Evolutionary conservation across 176 grass and related monocot genomes (phyloP).

Genomic region (Secale cereale): DNA sequence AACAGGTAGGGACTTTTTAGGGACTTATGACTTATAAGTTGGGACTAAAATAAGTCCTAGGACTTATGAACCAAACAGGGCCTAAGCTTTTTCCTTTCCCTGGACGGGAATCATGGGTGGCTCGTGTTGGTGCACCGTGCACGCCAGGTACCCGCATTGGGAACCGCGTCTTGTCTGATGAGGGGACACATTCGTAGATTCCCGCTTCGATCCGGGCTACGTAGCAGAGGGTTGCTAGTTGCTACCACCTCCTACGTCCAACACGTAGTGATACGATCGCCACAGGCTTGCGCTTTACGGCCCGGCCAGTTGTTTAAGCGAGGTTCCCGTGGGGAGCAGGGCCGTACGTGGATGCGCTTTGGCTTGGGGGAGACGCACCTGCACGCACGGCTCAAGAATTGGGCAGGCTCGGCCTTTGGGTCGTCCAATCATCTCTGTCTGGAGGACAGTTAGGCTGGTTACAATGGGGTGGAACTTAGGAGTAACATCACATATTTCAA

Average conservation of each 20-base stretch:
- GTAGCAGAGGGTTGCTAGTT: no score
- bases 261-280: neutral
- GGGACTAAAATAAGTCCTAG: no score
- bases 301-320: neutral
- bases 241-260: no score
- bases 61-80: no score
- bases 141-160: neutral
- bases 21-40: no score
- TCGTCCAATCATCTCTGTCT: neutral
- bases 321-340: neutral
- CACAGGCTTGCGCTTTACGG: neutral
- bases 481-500: no score
- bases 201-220: no score
- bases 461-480: no score
- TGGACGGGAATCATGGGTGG: conserved; percentile 41
- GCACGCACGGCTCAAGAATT: neutral
- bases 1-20: neutral
- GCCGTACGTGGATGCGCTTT: neutral
- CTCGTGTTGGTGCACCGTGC: neutral
- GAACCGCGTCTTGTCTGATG: no score
- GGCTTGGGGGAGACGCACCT: conserved; percentile 9
- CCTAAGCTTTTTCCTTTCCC: no score
- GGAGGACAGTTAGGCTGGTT: neutral
- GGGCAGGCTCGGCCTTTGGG: neutral
- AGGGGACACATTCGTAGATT: no score